A percentile compares a stretch with the other conserved stretches of the same genome.
Evolutionary conservation across 1,139 yeast species (phyloP).

Genomic region (Geotrichum fermentans): DNA sequence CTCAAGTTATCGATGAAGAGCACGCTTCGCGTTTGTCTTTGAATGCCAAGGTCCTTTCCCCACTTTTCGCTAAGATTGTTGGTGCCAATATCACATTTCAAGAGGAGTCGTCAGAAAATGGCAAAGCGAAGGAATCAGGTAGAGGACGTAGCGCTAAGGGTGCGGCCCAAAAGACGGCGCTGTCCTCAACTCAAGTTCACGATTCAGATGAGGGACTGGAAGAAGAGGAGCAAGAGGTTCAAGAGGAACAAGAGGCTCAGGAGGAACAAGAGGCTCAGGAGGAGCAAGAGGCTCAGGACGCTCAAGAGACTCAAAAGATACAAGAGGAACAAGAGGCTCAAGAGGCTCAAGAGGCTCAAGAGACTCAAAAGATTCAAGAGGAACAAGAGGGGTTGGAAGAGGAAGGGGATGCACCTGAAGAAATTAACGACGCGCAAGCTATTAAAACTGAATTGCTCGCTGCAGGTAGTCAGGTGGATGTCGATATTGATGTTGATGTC

Average conservation of each 20-base stretch:
- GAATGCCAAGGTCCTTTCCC: slow-evolving; percentile 28
- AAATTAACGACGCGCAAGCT: too few species aligned
- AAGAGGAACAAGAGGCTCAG: slow-evolving; percentile 1
- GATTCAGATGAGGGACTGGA: neutral
- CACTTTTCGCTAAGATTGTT: slow-evolving; percentile 17
- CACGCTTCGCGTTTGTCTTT: slow-evolving; percentile 24
- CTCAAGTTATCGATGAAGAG: slow-evolving; percentile 23
- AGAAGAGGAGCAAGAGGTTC: slow-evolving; percentile 1
- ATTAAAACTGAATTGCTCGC: too few species aligned
- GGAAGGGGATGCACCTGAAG: neutral
- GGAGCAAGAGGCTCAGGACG: neutral
- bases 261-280: neutral
- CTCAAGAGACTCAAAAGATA: neutral
- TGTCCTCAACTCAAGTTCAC: neutral
- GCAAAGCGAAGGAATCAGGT: neutral
- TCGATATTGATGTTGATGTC: neutral
- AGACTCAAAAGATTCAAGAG: neutral
- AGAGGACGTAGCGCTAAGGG: neutral
- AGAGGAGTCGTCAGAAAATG: neutral
- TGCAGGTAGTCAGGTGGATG: too few species aligned
- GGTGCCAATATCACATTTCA: slow-evolving; percentile 13
- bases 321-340: neutral
- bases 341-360: too few species aligned
- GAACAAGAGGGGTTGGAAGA: neutral
- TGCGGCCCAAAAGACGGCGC: neutral